phyloP scores from a whole-genome alignment of 768 basidiomycete species.

The Suillus occidentalis region DNA sequence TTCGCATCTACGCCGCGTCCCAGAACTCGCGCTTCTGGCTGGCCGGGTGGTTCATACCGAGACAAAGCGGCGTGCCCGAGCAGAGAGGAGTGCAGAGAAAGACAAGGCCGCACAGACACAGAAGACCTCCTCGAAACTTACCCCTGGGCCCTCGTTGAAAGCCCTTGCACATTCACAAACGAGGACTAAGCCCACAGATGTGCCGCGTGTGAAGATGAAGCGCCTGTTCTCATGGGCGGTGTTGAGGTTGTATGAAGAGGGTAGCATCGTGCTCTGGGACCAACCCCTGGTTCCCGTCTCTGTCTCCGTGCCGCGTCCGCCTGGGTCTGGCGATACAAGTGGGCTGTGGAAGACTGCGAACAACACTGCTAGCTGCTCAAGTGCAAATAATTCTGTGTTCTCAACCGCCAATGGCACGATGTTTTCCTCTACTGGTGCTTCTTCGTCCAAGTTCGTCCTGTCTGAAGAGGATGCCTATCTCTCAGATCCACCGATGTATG shows the following conservation, averaged over 20 bases:
- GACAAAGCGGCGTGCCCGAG: conserved; percentile 50
- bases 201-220: conserved; percentile 51
- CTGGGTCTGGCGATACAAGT: conserved; percentile 23
- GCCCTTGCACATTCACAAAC: not conserved
- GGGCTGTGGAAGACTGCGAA: conserved; percentile 50
- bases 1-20: conserved; percentile 75
- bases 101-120: conserved; percentile 15
- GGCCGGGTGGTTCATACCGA: conserved; percentile 64
- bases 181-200: conserved; percentile 16
- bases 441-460: conserved; percentile 29
- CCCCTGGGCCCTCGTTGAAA: not conserved
- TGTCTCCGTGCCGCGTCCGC: conserved; percentile 4
- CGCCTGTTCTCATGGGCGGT: conserved; percentile 68
- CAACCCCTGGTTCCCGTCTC: conserved; percentile 45
- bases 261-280: conserved; percentile 74
- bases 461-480: conserved; percentile 38
- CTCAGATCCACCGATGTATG: conserved; percentile 60
- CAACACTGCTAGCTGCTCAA: conserved; percentile 30
- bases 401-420: conserved; percentile 24
- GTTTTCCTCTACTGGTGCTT: conserved; percentile 28
- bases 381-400: conserved; percentile 16
- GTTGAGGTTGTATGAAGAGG: conserved; percentile 64
- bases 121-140: not conserved
- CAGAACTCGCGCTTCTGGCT: conserved; percentile 67
- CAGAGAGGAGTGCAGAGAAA: conserved; percentile 45